Base-by-base conservation (phyloP, 116 monocot genomes). In the Trichopus zeylanicus region DNA sequence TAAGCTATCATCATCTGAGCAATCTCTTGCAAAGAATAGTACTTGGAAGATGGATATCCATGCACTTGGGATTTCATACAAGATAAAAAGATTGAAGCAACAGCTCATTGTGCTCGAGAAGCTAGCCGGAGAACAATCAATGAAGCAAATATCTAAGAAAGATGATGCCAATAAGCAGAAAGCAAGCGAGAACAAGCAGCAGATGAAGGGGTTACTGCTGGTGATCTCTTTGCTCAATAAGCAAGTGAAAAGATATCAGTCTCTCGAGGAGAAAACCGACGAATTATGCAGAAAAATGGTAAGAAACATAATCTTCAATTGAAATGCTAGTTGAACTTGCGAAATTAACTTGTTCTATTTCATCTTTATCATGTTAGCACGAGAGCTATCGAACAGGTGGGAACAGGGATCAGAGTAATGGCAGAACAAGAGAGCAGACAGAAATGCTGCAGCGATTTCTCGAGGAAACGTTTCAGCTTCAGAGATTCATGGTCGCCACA, bases 31-130 rank as follows among this genome's bases (percentile, higher is more conserved):
- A 16, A 28, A 34, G 31, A 70, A 66, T 33, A 51, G 61, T 15
- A 31, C 73, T 6, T 75, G 77, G 71, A 89, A 81, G 78, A 81
- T 77, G 76, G 90, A 95, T 29, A 75, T 95, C 39, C 89, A 89
- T 30, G 89, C 86, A 26, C 76, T 95, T 10, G 89, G 83, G 35
- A 71, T 97, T 30, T 84, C 87, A 24, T 87, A 84, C 72, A 97
- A 97, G 75, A 97, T 97, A 72, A 90, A 84, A 66, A 75, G 95
- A 65, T 68, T 90, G 59, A 84, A 78, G 29, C 95, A 97, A 46
- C 90, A 91, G 59, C 65, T 95, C 8, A 12, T 72, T 6, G 72
- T 81, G 31, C 78, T 87, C 0, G 87, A 90, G 52, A 87, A 87
- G 34, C 59, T 90, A 57, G 57, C 61, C 10, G 78, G 31, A 18